Conservation (phyloP, 106 monocot genomes). For the Hemerocallis citrina region DNA sequence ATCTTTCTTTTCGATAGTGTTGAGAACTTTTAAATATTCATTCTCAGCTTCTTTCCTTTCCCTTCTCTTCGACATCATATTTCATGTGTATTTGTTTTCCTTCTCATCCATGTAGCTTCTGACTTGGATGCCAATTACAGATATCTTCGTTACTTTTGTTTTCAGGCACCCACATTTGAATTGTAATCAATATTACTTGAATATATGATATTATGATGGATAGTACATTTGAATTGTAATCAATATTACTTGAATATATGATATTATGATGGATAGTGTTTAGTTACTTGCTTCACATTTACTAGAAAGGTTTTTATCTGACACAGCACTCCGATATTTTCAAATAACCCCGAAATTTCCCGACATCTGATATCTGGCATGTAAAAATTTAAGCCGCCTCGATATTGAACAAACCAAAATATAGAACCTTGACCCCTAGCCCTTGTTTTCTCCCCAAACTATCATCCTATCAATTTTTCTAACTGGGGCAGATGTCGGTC, state of each 20-base stretch:
- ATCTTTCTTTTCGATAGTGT: not conserved
- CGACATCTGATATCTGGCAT: too few species aligned
- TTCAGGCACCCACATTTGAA: conserved; percentile 52
- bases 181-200: conserved; percentile 52
- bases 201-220: conserved; percentile 47
- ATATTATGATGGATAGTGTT: too few species aligned
- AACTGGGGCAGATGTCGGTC: too few species aligned
- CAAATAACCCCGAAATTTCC: conserved; percentile 36
- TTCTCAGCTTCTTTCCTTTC: not conserved
- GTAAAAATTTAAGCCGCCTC: too few species aligned
- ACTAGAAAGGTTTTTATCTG: conserved; percentile 30
- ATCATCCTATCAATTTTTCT: too few species aligned
- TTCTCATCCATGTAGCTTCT: not conserved
- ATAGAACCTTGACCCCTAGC: too few species aligned
- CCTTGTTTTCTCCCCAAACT: too few species aligned
- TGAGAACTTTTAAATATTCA: not conserved
- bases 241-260: too few species aligned
- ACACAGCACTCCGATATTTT: conserved; percentile 24
- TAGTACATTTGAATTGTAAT: too few species aligned
- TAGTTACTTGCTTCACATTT: conserved; percentile 50
- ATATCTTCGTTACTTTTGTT: conserved; percentile 3
- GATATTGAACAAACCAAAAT: too few species aligned
- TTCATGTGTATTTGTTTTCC: not conserved
- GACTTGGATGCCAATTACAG: not conserved
- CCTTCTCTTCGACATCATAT: not conserved